phyloP scores from a whole-genome alignment of 2,329 filamentous ascomycete genomes.

The Scytalidium lignicola region DNA sequence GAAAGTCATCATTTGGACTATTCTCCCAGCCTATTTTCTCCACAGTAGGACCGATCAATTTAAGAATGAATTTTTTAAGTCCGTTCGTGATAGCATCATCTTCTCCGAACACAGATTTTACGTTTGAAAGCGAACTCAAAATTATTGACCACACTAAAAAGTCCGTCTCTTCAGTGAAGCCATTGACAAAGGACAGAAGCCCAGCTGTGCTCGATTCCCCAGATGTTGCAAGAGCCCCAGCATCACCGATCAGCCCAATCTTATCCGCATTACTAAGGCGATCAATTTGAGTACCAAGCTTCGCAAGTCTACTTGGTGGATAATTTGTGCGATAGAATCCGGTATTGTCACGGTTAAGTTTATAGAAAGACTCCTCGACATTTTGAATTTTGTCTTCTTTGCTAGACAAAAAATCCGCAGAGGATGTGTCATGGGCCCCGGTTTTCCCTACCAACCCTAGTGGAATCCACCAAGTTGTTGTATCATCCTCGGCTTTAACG shows the following conservation, averaged over 20 bases:
- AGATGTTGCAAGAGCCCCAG: constrained; percentile 81
- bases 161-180: constrained; percentile 76
- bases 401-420: constrained; percentile 57
- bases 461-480: constrained; percentile 94
- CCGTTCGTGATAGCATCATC: constrained; percentile 67
- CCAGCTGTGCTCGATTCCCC: constrained; percentile 79
- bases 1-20: constrained; percentile 70
- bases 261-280: constrained; percentile 81
- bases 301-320: constrained; percentile 73
- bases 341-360: constrained; percentile 83
- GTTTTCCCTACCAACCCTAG: constrained; percentile 76
- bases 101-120: constrained; percentile 81
- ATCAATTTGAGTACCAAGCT: constrained; percentile 72
- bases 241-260: constrained; percentile 87
- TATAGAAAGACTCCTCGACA: constrained; percentile 79
- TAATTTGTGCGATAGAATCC: constrained; percentile 95
- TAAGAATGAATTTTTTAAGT: constrained; percentile 72
- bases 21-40: constrained; percentile 85
- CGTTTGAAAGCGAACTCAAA: constrained; percentile 65
- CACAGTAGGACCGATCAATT: constrained; percentile 69
- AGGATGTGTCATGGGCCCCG: constrained; percentile 54
- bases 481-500: constrained; percentile 83
- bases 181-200: constrained; percentile 76
- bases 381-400: constrained; percentile 74
- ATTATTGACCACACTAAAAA: constrained; percentile 89